Evolutionary conservation across 495 filamentous ascomycete genomes (phyloP).

Genomic region (Trypethelium eluteriae): DNA sequence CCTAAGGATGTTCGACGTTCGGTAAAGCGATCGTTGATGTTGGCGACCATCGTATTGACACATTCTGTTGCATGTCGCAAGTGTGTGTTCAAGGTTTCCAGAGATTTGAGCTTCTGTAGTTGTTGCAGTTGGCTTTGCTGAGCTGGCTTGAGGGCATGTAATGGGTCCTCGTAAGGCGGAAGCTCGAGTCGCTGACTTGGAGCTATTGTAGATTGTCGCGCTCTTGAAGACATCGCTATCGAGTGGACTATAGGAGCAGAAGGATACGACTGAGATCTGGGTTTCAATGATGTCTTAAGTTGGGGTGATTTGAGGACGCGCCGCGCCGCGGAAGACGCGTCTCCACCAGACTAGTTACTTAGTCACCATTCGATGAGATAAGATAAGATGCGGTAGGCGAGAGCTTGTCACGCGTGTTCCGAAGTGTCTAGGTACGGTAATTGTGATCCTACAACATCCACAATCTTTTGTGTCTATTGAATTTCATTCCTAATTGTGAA

Average conservation of each 20-base stretch:
- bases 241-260: not conserved
- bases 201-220: conserved; percentile 11
- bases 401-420: too few relatives aligned
- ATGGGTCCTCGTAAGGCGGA: conserved; percentile 33
- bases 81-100: conserved; percentile 24
- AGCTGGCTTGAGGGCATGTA: conserved; percentile 27
- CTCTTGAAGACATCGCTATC: conserved; percentile 14
- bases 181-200: conserved; percentile 15
- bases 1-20: conserved; percentile 13
- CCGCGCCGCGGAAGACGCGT: too few relatives aligned
- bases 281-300: too few relatives aligned
- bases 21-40: conserved; percentile 31
- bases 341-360: too few relatives aligned
- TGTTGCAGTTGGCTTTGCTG: conserved; percentile 28
- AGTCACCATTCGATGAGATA: too few relatives aligned
- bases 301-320: too few relatives aligned
- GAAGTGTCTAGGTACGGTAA: too few relatives aligned
- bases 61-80: conserved; percentile 22
- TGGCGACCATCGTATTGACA: conserved; percentile 23
- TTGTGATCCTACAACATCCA: too few relatives aligned
- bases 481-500: too few relatives aligned
- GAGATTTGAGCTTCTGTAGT: conserved; percentile 11
- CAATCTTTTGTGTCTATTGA: too few relatives aligned
- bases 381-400: too few relatives aligned
- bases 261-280: too few relatives aligned